Base-by-base conservation (phyloP, 306 rosid species). In the Sicyos edulis region DNA sequence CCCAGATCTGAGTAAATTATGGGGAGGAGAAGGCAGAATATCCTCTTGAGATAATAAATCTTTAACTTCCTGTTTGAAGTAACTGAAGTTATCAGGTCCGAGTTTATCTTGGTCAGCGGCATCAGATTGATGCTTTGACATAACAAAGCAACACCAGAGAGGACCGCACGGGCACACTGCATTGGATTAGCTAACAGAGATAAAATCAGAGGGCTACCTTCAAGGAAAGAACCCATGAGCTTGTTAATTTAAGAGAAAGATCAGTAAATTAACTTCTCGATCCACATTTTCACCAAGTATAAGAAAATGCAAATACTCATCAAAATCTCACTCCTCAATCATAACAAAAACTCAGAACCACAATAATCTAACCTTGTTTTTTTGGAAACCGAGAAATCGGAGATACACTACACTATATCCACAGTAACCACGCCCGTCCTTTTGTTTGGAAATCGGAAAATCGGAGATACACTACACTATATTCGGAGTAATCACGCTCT, bases 31-130 rank as follows among this genome's bases (percentile, higher is more conserved):
- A 55, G 82, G 82, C 52, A 51, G 69, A 75, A 11, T 74, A 78
- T 81, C 93, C 77, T 82, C 86, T 42, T 37, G 71, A 15, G 96
- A 83, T 71, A 92, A 84, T 14, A 92, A 74, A 79, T 79, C 85
- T 58, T 42, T 66, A 53, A 49, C 57, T 17, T 80, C 86, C 32
- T 81, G 54, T 34, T 77, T 44, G 77, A 85, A 88, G 85, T 84
- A 49, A 73, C 93, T 87, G 74, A 92, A 92, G 82, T 78, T 85
- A 85, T 92, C 96, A 50, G 96, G 96, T 76, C 89, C 93, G 21
- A 77, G 67, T 78, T 81, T 80, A 66, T 60, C 56, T 60, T 21
- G 65, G 74, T 78, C 84, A 54, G 73, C 77, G 56, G 80, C 77
- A 74, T 64, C 78, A 65, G 37, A 74, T 21, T 70, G 56, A 73